Conservation (phyloP, 2,329 filamentous ascomycete species). For the Talaromyces sp. region DNA sequence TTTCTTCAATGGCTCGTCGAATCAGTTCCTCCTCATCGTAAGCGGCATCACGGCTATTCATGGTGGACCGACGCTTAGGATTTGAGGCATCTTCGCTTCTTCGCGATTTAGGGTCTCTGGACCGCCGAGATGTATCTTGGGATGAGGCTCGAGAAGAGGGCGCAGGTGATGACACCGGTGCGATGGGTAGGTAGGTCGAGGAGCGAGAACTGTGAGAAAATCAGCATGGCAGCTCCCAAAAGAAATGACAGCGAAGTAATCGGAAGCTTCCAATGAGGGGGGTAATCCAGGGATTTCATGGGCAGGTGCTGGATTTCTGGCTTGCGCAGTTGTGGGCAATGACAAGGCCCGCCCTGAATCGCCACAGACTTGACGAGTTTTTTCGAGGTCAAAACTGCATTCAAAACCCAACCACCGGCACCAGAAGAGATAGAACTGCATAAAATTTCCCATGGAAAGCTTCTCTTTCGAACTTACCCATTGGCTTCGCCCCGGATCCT, state of each 20-base stretch:
- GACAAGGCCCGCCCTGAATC: neutral
- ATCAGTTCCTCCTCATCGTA: constrained; percentile 94
- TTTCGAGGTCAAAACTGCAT: neutral
- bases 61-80: constrained; percentile 87
- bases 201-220: constrained; percentile 58
- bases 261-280: neutral
- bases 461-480: constrained; percentile 66
- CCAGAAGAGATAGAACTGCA: constrained; percentile 1
- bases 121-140: constrained; percentile 41
- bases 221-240: constrained; percentile 29
- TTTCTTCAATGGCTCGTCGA: constrained; percentile 88
- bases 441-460: neutral
- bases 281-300: neutral
- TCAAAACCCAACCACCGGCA: neutral
- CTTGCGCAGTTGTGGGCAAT: neutral
- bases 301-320: neutral
- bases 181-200: constrained; percentile 65
- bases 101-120: constrained; percentile 48
- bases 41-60: constrained; percentile 93
- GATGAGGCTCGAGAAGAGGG: constrained; percentile 49
- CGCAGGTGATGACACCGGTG: constrained; percentile 50
- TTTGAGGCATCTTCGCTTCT: constrained; percentile 59
- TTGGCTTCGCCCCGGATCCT: constrained; percentile 77
- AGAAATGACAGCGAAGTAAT: neutral
- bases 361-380: neutral